These are phyloP conservation scores for Galeopsis tetrahit DNA, from an alignment of 257 asterid species.

Conservation along the genomic window DNA sequence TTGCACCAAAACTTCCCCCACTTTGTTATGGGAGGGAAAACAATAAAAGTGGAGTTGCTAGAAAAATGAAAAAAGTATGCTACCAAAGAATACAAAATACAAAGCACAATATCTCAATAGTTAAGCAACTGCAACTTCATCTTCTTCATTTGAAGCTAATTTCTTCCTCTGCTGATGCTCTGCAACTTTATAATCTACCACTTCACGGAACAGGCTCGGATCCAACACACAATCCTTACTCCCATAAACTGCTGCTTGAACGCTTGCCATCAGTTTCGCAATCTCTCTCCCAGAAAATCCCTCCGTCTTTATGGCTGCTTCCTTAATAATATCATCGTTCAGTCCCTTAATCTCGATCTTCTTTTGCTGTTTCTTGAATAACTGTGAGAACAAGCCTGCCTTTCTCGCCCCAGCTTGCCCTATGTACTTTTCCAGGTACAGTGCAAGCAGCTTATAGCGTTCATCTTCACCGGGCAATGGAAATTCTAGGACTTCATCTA, in stretches of 20 bases:
- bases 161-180: conserved; percentile 93
- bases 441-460: conserved; percentile 77
- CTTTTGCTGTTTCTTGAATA: conserved; percentile 67
- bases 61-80: conserved; percentile 21
- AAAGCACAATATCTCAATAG: neutral
- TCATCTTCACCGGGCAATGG: conserved; percentile 93
- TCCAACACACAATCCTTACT: conserved; percentile 78
- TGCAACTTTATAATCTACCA: conserved; percentile 79
- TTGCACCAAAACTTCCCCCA: conserved; percentile 35
- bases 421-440: conserved; percentile 82
- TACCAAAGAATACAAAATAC: neutral
- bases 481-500: conserved; percentile 91
- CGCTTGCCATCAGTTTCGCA: conserved; percentile 92
- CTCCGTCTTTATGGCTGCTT: conserved; percentile 74
- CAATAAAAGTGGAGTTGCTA: conserved; percentile 21
- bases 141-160: conserved; percentile 45
- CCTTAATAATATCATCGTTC: conserved; percentile 73
- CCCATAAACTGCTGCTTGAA: conserved; percentile 97
- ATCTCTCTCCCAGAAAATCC: conserved; percentile 97
- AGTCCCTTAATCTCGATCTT: conserved; percentile 73
- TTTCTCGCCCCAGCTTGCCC: conserved; percentile 78
- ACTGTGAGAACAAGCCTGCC: conserved; percentile 54
- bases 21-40: conserved; percentile 11
- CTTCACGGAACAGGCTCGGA: conserved; percentile 74
- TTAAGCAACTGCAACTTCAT: conserved; percentile 30